These are phyloP conservation scores for Apiospora koreana DNA, from an alignment of 2,329 filamentous ascomycete genomes.

Conservation along the genomic window DNA sequence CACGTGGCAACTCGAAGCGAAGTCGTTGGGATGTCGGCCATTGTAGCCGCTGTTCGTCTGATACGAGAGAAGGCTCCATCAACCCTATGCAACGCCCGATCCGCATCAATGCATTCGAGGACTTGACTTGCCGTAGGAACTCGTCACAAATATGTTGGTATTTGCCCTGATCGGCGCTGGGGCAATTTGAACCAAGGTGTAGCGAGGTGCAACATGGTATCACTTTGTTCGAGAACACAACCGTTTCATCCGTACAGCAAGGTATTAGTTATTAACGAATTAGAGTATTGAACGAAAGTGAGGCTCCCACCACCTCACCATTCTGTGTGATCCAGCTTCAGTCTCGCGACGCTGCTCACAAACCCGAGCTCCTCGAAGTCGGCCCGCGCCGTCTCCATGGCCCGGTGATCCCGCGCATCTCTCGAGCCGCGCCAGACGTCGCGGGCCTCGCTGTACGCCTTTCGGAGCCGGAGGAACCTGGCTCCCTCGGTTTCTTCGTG, in stretches of 20 bases:
- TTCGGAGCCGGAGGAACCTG: background rate
- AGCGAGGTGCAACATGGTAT: too few relatives aligned
- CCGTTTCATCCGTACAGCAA: background rate
- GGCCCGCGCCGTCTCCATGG: conserved; percentile 2
- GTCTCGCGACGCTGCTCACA: background rate
- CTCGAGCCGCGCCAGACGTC: background rate
- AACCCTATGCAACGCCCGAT: background rate
- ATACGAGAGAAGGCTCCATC: background rate
- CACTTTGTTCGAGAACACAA: background rate
- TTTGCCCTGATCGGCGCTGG: background rate
- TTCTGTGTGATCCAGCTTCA: background rate
- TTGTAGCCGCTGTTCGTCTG: background rate
- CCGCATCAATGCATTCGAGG: background rate
- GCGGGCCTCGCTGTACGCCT: background rate
- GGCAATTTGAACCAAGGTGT: too few relatives aligned
- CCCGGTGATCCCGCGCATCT: background rate
- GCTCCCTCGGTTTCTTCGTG: background rate
- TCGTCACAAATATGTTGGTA: background rate
- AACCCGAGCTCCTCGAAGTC: conserved; percentile 1
- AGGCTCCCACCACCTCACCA: background rate
- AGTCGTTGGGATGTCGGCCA: background rate
- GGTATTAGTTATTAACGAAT: background rate
- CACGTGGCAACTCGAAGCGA: background rate
- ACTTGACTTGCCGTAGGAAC: background rate
- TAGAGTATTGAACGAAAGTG: background rate